Evolutionary conservation across 345 rosid genomes (phyloP).

Genomic region (Populus nigra): DNA sequence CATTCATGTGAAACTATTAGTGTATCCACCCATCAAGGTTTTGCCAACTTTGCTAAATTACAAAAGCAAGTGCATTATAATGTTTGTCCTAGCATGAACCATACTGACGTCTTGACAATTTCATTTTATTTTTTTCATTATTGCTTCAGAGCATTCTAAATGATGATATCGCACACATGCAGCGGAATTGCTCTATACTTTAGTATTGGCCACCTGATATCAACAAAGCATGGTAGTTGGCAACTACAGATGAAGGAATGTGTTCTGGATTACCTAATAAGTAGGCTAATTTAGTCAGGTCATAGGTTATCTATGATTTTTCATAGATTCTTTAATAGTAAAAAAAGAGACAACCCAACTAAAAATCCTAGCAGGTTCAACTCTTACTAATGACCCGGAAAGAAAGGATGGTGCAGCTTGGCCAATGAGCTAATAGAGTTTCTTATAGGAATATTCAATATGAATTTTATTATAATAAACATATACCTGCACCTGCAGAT

Average conservation of each 20-base stretch:
- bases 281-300: not conserved
- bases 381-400: not conserved
- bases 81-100: not conserved
- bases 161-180: not conserved
- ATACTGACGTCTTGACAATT: not conserved
- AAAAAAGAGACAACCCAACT: no score
- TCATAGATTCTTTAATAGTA: no score
- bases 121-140: not conserved
- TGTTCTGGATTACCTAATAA: not conserved
- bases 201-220: not conserved
- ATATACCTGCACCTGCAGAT: slow-evolving; percentile 59
- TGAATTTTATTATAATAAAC: not conserved
- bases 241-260: not conserved
- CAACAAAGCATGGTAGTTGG: not conserved
- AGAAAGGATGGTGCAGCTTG: not conserved
- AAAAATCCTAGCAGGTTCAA: not conserved
- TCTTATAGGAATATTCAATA: not conserved
- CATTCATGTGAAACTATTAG: not conserved
- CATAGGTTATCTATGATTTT: not conserved
- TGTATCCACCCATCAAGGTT: not conserved
- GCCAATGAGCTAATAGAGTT: no score
- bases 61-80: not conserved
- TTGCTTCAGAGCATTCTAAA: not conserved
- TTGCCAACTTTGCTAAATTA: not conserved
- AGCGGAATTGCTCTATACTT: not conserved